Evolutionary conservation across 768 basidiomycete species (phyloP).

Genomic region (Arthromyces matolae): DNA sequence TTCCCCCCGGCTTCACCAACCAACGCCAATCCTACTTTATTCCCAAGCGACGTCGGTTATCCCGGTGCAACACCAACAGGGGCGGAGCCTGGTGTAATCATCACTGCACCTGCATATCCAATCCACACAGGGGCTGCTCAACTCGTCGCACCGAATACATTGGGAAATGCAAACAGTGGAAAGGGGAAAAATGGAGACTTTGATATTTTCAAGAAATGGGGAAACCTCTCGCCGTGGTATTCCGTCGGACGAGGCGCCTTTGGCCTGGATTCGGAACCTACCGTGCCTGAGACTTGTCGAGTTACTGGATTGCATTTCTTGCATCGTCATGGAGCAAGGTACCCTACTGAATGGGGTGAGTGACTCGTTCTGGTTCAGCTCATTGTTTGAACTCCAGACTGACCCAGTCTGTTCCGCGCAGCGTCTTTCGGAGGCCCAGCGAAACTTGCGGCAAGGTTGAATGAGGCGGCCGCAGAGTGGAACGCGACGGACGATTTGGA

Average conservation of each 20-base stretch:
- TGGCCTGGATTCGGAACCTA: conserved; percentile 69
- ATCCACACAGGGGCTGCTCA: conserved; percentile 66
- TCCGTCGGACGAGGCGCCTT: conserved; percentile 63
- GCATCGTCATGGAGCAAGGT: conserved; percentile 79
- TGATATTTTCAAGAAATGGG: conserved; percentile 75
- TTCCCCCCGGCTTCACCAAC: conserved; percentile 75
- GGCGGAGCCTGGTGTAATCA: conserved; percentile 68
- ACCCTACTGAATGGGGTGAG: conserved; percentile 64
- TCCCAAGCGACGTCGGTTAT: conserved; percentile 76
- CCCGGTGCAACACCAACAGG: conserved; percentile 77
- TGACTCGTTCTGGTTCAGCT: conserved; percentile 11
- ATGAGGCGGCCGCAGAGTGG: conserved; percentile 54
- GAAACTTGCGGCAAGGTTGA: conserved; percentile 51
- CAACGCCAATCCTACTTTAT: conserved; percentile 66
- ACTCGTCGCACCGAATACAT: conserved; percentile 51
- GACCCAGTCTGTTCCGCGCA: conserved; percentile 26
- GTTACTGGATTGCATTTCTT: conserved; percentile 75
- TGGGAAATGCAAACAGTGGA: conserved; percentile 14
- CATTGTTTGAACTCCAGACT: conserved; percentile 4
- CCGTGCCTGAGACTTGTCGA: conserved; percentile 63
- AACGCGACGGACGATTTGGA: conserved; percentile 58
- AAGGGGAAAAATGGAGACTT: conserved; percentile 39
- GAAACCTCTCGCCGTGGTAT: conserved; percentile 85
- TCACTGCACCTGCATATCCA: conserved; percentile 77
- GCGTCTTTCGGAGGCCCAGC: conserved; percentile 62